These are phyloP conservation scores for Harringtonia aguacate DNA, from an alignment of 2,329 filamentous ascomycete species.

Conservation along the genomic window DNA sequence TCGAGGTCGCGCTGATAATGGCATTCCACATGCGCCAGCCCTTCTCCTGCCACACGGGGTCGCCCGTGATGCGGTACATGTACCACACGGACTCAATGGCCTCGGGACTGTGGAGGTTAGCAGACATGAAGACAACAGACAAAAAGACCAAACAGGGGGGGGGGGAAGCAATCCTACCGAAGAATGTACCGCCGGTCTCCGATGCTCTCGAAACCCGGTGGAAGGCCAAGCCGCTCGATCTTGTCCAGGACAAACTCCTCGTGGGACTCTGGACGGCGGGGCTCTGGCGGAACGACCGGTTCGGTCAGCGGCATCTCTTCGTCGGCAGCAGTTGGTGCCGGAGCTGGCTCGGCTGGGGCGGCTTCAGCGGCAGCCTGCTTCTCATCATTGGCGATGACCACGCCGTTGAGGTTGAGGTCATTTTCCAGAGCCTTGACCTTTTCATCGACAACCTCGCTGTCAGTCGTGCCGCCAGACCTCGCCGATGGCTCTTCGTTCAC, in stretches of 20 bases:
- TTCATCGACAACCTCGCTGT: constrained; percentile 7
- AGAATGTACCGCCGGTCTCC: constrained; percentile 44
- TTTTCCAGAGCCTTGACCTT: constrained; percentile 15
- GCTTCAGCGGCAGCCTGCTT: not conserved
- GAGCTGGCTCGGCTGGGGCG: not conserved
- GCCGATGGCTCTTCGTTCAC: not conserved
- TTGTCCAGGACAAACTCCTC: constrained; percentile 38
- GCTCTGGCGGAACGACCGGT: constrained; percentile 14
- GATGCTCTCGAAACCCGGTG: constrained; percentile 39
- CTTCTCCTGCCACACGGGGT: constrained; percentile 62
- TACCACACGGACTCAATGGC: constrained; percentile 84
- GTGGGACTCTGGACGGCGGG: constrained; percentile 35
- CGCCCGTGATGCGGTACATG: constrained; percentile 82
- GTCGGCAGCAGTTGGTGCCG: not conserved
- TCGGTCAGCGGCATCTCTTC: too few relatives aligned
- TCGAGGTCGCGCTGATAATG: constrained; percentile 55
- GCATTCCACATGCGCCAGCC: constrained; percentile 80
- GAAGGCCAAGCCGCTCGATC: constrained; percentile 33
- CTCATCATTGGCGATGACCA: not conserved
- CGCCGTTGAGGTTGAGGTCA: constrained; percentile 15
- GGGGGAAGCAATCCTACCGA: constrained; percentile 32
- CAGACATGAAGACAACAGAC: not conserved
- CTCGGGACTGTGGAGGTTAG: constrained; percentile 50
- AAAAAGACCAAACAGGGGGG: not conserved
- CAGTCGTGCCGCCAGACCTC: not conserved